Base-by-base conservation (phyloP, 192 early-diverging fungal species). In the Gorgonomyces haynaldii region DNA sequence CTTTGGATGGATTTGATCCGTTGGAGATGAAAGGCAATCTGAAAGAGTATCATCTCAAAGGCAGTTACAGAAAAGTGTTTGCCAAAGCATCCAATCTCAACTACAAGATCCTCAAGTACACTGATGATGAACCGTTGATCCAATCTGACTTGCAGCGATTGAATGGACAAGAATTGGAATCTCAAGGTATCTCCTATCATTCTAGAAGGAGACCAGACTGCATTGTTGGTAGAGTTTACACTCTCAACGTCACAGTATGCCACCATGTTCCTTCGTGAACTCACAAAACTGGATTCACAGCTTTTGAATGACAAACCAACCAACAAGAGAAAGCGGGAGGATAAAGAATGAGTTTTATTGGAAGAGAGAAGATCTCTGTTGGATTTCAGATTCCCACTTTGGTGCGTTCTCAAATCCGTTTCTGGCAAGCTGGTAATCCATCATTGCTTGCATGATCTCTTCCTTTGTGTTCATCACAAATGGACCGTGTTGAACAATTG, bases 231-330 rank as follows among this genome's bases (percentile, higher is more conserved):
- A 12, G 66, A 78, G 24, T 78, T 98, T 50, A 85, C 83, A 15
- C 66, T 98, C 39, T 64, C 60, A 23, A 72, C 86, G 1, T 89
- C 86, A 31, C 76, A 84, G 26, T 98, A 98, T 59, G 96, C 96
- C 1, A 98, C 96, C 0, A 96, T 98, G 91, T 80, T 83, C n/a
- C 61, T 98, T 45, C 74, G 93, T 15, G 96, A 98, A 60, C 62
- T 95, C 17, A 81, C 82, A 58, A 69, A 65, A 50, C n/a, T n/a
- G n/a, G n/a, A n/a, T n/a, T n/a, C n/a, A n/a, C n/a, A n/a, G n/a
- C n/a, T n/a, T n/a, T n/a, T n/a, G n/a, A n/a, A n/a, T n/a, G n/a
- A n/a, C n/a, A n/a, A n/a, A n/a, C n/a, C n/a, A n/a, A n/a, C n/a
- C n/a, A n/a, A n/a, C n/a, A n/a, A n/a, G n/a, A n/a, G n/a, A n/a